These are phyloP conservation scores for Pythium phragmiticola DNA, from an alignment of 352 stramenopile genomes.

Conservation along the genomic window DNA sequence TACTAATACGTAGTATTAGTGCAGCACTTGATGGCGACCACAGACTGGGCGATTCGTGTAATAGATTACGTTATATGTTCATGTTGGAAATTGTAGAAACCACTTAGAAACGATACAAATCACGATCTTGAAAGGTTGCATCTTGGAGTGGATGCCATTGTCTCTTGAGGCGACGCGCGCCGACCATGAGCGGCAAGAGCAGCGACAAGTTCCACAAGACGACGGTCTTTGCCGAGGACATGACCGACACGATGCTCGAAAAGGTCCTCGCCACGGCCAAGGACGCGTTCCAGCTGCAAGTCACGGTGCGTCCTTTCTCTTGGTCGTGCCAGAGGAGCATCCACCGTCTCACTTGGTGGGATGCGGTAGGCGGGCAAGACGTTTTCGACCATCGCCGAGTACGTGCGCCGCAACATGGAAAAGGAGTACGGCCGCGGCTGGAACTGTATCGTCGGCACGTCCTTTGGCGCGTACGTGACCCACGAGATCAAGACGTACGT, in stretches of 20 bases:
- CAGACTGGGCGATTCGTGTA: too few species aligned
- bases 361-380: constrained; percentile 81
- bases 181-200: constrained; percentile 42
- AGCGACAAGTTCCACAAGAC: constrained; percentile 90
- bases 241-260: constrained; percentile 93
- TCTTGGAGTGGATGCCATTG: too few species aligned
- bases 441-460: constrained; percentile 92
- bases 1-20: too few species aligned
- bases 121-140: constrained; percentile 15
- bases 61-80: neutral
- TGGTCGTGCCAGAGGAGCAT: neutral
- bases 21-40: too few species aligned
- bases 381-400: constrained; percentile 90
- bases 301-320: constrained; percentile 43
- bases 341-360: neutral
- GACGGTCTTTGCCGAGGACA: constrained; percentile 93
- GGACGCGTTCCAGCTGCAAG: constrained; percentile 91
- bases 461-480: constrained; percentile 93
- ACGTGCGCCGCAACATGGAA: constrained; percentile 91
- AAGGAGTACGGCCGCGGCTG: constrained; percentile 91
- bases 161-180: neutral
- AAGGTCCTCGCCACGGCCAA: constrained; percentile 87
- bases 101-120: neutral
- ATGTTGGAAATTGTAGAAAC: neutral
- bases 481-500: constrained; percentile 96